These are phyloP conservation scores for Pythium aristosporum DNA, from an alignment of 352 stramenopile genomes.

Conservation along the genomic window DNA sequence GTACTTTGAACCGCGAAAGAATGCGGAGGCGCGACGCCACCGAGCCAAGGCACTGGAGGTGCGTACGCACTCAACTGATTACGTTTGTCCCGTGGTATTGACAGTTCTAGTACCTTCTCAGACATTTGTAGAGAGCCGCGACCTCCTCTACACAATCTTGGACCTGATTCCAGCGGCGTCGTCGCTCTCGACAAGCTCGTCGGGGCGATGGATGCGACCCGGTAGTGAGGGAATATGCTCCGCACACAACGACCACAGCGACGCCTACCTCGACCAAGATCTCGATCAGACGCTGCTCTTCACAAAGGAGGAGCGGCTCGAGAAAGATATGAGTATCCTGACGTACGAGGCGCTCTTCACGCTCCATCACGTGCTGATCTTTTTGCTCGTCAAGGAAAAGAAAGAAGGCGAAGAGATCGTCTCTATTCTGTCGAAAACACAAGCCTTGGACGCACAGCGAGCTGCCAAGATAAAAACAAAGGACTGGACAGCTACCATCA, in stretches of 20 bases:
- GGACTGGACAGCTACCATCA: slow-evolving; percentile 22
- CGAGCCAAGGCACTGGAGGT: slow-evolving; percentile 53
- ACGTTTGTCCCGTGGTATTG: neutral
- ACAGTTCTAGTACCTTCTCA: neutral
- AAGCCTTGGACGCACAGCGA: slow-evolving; percentile 6
- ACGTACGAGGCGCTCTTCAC: slow-evolving; percentile 69
- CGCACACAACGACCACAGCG: slow-evolving; percentile 11
- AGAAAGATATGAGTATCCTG: slow-evolving; percentile 68
- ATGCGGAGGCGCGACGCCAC: slow-evolving; percentile 31
- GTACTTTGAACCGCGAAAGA: slow-evolving; percentile 47
- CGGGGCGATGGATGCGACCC: slow-evolving; percentile 47
- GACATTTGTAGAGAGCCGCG: slow-evolving; percentile 51
- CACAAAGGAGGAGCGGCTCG: slow-evolving; percentile 59
- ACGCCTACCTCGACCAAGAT: slow-evolving; percentile 10
- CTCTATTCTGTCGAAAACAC: slow-evolving; percentile 1
- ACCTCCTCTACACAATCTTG: slow-evolving; percentile 47
- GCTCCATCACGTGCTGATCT: slow-evolving; percentile 59
- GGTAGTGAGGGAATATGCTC: slow-evolving; percentile 3
- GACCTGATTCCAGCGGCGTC: slow-evolving; percentile 57
- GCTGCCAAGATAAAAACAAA: neutral
- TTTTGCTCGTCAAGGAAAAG: slow-evolving; percentile 35
- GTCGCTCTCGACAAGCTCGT: slow-evolving; percentile 32
- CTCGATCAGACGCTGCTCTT: slow-evolving; percentile 27
- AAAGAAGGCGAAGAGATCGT: slow-evolving; percentile 14
- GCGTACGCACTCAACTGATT: neutral